Conservation (phyloP, 352 stramenopile species). For the Phytophthora cajani region DNA sequence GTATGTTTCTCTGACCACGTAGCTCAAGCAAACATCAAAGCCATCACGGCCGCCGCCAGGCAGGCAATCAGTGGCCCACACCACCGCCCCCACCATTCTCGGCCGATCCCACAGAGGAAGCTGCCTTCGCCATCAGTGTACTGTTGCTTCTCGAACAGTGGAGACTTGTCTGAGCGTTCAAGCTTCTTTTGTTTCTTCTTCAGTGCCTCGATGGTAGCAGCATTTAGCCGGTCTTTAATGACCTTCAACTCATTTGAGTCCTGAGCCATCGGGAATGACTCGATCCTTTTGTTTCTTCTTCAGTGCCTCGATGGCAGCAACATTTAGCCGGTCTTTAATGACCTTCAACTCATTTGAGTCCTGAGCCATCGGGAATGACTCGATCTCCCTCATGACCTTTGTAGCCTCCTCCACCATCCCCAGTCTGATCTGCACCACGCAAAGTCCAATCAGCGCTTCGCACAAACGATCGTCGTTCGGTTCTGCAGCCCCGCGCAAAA, state of each 20-base stretch:
- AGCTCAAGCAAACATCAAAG: conserved; percentile 26
- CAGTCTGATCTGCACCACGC: conserved; percentile 61
- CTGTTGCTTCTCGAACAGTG: conserved; percentile 13
- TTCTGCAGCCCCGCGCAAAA: conserved; percentile 20
- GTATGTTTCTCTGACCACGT: background rate
- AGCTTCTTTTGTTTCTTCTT: background rate
- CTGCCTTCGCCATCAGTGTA: background rate
- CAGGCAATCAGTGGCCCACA: conserved; percentile 29
- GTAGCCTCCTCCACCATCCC: conserved; percentile 39
- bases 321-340: conserved; percentile 50
- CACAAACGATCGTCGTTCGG: conserved; percentile 41
- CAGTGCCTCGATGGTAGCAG: background rate
- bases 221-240: conserved; percentile 50
- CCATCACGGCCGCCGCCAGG: conserved; percentile 17
- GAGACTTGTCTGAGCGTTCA: conserved; percentile 12
- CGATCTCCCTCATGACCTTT: conserved; percentile 52
- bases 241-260: conserved; percentile 45
- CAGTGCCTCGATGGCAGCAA: background rate
- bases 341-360: conserved; percentile 45
- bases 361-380: conserved; percentile 38
- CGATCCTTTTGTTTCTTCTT: conserved; percentile 23
- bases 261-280: conserved; percentile 38
- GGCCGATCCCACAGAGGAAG: conserved; percentile 17
- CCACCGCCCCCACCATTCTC: conserved; percentile 29
- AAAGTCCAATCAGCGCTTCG: conserved; percentile 60